Percentiles rank a stretch among this genome's conserved stretches.
Conservation (phyloP, 495 filamentous ascomycete genomes). For the Friedmanniomyces simplex region DNA sequence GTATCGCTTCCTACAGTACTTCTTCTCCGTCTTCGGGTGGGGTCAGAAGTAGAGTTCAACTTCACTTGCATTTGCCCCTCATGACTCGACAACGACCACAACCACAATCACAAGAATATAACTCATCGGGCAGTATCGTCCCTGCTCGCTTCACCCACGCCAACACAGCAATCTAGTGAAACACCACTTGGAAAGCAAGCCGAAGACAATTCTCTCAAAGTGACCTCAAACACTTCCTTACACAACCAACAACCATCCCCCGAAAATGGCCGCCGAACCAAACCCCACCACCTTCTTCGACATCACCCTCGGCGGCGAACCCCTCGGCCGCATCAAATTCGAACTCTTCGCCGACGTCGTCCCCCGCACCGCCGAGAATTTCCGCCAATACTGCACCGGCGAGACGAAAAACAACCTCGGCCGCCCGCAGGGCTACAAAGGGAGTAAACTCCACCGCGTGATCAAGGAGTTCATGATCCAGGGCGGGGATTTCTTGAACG, state of each 20-base stretch:
- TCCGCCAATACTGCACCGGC: conserved; percentile 93
- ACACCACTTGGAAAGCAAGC: no score
- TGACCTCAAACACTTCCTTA: no score
- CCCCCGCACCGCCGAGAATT: conserved; percentile 90
- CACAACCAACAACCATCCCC: no score
- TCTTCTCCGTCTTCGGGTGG: not conserved
- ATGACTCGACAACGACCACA: no score
- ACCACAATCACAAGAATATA: no score
- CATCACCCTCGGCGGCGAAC: conserved; percentile 84
- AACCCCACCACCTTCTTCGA: conserved; percentile 86
- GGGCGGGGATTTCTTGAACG: conserved; percentile 92
- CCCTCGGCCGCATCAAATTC: conserved; percentile 85
- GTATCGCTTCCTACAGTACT: no score
- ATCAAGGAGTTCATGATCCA: conserved; percentile 97
- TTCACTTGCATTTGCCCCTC: no score
- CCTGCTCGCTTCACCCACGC: no score
- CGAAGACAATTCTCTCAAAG: no score
- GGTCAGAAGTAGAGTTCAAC: no score
- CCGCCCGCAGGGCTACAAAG: conserved; percentile 86
- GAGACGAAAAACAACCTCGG: conserved; percentile 74
- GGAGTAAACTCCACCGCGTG: conserved; percentile 86
- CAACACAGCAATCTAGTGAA: no score
- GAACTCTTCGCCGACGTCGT: conserved; percentile 80
- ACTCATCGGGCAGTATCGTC: no score
- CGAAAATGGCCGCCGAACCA: conserved; percentile 3